A percentile compares a stretch with the other conserved stretches of the same genome.
Evolutionary conservation across 1,284 basidiomycete species (phyloP).

Genomic region (Porogramme epimiltina): DNA sequence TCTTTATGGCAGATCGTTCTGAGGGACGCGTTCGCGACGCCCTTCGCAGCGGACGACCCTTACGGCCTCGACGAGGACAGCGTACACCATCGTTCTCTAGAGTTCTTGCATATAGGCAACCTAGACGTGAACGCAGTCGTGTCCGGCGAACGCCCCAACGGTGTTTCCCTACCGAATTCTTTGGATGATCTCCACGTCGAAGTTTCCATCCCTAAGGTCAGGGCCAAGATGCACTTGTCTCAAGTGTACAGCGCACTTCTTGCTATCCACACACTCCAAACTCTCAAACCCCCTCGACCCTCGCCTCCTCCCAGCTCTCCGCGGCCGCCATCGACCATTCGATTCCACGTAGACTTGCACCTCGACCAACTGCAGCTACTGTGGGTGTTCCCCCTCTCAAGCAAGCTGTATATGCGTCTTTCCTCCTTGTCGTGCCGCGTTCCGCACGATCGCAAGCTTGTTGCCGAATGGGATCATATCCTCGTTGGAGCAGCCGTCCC

Average conservation of each 20-base stretch:
- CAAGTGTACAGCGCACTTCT: constrained; percentile 78
- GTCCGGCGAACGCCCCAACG: constrained; percentile 32
- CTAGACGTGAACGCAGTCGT: constrained; percentile 41
- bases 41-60: constrained; percentile 65
- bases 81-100: constrained; percentile 41
- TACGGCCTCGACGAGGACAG: constrained; percentile 51
- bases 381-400: constrained; percentile 45
- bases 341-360: constrained; percentile 32
- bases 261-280: constrained; percentile 57
- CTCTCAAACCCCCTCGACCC: constrained; percentile 37
- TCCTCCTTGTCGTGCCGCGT: constrained; percentile 40
- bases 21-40: constrained; percentile 62
- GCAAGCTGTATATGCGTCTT: constrained; percentile 49
- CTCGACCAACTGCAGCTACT: constrained; percentile 44
- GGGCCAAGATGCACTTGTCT: constrained; percentile 43
- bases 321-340: constrained; percentile 21
- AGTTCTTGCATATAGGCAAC: constrained; percentile 50
- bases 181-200: constrained; percentile 28
- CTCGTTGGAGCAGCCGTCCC: constrained; percentile 45
- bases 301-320: neutral
- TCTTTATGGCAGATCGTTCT: constrained; percentile 49
- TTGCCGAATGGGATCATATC: constrained; percentile 37
- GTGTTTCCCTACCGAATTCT: constrained; percentile 13
- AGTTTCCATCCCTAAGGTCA: constrained; percentile 20
- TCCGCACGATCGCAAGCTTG: constrained; percentile 16